These are phyloP conservation scores for Sanghuangporus weigelae DNA, from an alignment of 1,284 basidiomycete species.

Conservation along the genomic window DNA sequence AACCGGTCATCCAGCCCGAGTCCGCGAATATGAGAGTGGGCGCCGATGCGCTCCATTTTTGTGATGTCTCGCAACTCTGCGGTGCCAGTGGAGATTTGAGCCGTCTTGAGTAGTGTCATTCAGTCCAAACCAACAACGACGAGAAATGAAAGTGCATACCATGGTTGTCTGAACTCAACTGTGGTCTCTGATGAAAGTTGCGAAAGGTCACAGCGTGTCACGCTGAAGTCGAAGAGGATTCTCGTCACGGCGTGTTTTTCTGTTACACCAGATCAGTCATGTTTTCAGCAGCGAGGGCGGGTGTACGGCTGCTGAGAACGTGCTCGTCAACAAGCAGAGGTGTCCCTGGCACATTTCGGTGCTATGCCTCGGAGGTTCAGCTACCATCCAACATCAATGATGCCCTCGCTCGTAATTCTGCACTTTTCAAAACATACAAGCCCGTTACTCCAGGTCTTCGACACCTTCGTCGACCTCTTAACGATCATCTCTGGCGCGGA, in stretches of 20 bases:
- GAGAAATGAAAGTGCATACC: constrained; percentile 5
- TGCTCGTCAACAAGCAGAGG: constrained; percentile 3
- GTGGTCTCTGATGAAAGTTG: neutral
- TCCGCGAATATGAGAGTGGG: constrained; percentile 97
- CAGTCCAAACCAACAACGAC: neutral
- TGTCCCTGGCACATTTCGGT: constrained; percentile 15
- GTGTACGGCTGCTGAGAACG: constrained; percentile 11
- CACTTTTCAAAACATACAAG: constrained; percentile 85
- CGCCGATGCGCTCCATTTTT: constrained; percentile 95
- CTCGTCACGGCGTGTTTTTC: constrained; percentile 9
- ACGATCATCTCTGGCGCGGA: constrained; percentile 80
- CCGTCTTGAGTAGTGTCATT: constrained; percentile 35
- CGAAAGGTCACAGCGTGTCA: constrained; percentile 2
- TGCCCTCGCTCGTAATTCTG: constrained; percentile 37
- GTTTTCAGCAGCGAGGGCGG: constrained; percentile 17
- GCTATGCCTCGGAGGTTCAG: constrained; percentile 31
- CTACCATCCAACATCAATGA: constrained; percentile 29
- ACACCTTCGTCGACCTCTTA: constrained; percentile 79
- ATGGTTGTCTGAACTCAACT: constrained; percentile 3
- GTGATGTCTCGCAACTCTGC: constrained; percentile 84
- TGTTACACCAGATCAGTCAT: neutral
- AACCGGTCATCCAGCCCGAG: constrained; percentile 90
- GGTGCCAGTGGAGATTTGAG: constrained; percentile 68
- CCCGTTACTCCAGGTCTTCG: constrained; percentile 84
- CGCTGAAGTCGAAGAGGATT: neutral